Conservation (phyloP, 768 basidiomycete species). For the Phanerochaete carnosa region DNA sequence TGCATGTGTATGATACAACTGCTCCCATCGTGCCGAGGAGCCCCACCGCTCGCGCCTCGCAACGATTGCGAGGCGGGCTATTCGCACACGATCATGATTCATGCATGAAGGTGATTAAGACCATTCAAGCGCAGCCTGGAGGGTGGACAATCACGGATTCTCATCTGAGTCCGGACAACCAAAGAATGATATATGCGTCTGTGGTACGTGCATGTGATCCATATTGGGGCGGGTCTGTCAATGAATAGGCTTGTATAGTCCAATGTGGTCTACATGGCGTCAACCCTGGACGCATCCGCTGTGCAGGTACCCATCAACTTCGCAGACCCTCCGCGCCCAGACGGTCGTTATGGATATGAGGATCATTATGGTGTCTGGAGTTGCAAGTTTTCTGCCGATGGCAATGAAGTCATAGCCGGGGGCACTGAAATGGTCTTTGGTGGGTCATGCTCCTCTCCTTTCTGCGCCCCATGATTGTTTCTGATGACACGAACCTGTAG, state of each 20-base stretch:
- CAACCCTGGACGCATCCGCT: slow-evolving; percentile 57
- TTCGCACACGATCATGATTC: slow-evolving; percentile 42
- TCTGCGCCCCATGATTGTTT: background rate
- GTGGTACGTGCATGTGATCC: slow-evolving; percentile 63
- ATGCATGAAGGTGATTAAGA: slow-evolving; percentile 51
- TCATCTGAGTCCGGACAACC: slow-evolving; percentile 85
- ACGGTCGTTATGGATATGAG: slow-evolving; percentile 24
- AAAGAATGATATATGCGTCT: slow-evolving; percentile 91
- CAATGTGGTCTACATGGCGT: slow-evolving; percentile 73
- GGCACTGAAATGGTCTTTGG: slow-evolving; percentile 82
- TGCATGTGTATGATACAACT: slow-evolving; percentile 85
- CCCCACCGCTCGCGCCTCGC: slow-evolving; percentile 4
- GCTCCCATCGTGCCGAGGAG: slow-evolving; percentile 30
- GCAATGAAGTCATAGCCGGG: slow-evolving; percentile 92
- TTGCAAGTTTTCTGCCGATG: slow-evolving; percentile 94
- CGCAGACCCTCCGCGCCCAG: slow-evolving; percentile 24
- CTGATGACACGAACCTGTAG: slow-evolving; percentile 35
- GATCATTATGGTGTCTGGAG: slow-evolving; percentile 82
- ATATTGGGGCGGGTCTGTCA: background rate
- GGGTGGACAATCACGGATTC: slow-evolving; percentile 96
- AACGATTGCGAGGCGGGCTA: slow-evolving; percentile 15
- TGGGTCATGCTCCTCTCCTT: slow-evolving; percentile 28
- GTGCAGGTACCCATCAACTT: slow-evolving; percentile 59
- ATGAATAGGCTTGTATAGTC: slow-evolving; percentile 39
- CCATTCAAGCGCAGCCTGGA: slow-evolving; percentile 72